Evolutionary conservation across 2,329 filamentous ascomycete species (phyloP).

Genomic region (Dryadomyces sulphureus): DNA sequence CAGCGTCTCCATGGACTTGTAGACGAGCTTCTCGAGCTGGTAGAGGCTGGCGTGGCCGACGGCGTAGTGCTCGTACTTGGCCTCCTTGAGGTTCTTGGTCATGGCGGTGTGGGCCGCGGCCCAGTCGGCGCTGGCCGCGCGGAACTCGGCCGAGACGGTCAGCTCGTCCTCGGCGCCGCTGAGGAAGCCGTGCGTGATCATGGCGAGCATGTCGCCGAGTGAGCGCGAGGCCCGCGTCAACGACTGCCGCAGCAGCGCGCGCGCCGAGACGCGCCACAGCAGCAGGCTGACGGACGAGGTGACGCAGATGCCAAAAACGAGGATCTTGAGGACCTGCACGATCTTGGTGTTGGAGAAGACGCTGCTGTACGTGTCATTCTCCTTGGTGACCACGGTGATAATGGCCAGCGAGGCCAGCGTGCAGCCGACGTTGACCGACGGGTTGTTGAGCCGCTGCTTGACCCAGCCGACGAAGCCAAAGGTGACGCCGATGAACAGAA

Average conservation of each 20-base stretch:
- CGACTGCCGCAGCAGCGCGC: constrained; percentile 56
- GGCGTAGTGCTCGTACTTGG: constrained; percentile 78
- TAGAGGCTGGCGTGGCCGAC: constrained; percentile 69
- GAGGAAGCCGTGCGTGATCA: constrained; percentile 72
- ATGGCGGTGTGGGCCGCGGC: constrained; percentile 54
- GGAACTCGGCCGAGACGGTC: constrained; percentile 44
- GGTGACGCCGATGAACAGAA: constrained; percentile 74
- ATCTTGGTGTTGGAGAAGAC: constrained; percentile 74
- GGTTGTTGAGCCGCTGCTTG: constrained; percentile 65
- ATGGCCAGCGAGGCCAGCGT: constrained; percentile 78
- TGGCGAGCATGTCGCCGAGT: constrained; percentile 65
- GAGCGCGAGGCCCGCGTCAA: constrained; percentile 61
- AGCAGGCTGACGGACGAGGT: constrained; percentile 63
- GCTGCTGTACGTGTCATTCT: constrained; percentile 71
- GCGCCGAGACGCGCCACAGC: constrained; percentile 65
- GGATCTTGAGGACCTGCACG: constrained; percentile 67
- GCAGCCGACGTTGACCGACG: constrained; percentile 70
- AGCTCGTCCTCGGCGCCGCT: constrained; percentile 71
- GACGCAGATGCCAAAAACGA: constrained; percentile 60
- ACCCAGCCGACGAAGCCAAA: constrained; percentile 81
- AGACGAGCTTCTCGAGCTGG: constrained; percentile 60
- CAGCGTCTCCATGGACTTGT: constrained; percentile 71
- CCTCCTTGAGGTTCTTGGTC: constrained; percentile 65
- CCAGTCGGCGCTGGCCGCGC: constrained; percentile 46
- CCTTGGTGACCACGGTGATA: constrained; percentile 82